Evolutionary conservation across 2,329 filamentous ascomycete genomes (phyloP).

Genomic region (Claviceps arundinis): DNA sequence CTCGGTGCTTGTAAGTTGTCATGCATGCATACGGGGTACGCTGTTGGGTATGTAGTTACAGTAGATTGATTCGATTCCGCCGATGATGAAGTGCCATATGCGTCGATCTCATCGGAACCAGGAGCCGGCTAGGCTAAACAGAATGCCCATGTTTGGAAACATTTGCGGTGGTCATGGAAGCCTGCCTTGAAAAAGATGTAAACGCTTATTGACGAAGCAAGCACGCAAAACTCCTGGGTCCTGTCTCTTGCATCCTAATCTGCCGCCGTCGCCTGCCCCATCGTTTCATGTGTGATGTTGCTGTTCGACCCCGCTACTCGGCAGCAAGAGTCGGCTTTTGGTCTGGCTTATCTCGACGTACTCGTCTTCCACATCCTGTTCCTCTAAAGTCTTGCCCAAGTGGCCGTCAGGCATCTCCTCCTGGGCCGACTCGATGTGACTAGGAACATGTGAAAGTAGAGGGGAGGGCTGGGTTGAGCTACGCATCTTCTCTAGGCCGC

Average conservation of each 20-base stretch:
- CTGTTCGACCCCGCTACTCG: background rate
- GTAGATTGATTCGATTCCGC: too few relatives aligned
- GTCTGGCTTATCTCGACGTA: conserved; percentile 21
- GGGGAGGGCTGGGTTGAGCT: conserved; percentile 11
- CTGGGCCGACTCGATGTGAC: conserved; percentile 18
- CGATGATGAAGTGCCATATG: too few relatives aligned
- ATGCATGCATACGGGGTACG: too few relatives aligned
- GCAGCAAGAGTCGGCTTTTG: conserved; percentile 10
- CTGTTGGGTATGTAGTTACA: too few relatives aligned
- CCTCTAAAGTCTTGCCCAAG: conserved; percentile 13
- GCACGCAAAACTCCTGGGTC: background rate
- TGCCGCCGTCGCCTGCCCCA: conserved; percentile 14
- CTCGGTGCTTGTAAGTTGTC: too few relatives aligned
- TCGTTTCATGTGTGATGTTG: conserved; percentile 10
- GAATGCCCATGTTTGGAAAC: too few relatives aligned
- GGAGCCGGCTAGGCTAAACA: too few relatives aligned
- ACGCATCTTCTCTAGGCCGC: conserved; percentile 31
- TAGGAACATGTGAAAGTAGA: conserved; percentile 11
- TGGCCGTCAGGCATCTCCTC: conserved; percentile 11
- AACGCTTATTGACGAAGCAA: background rate
- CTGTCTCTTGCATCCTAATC: background rate
- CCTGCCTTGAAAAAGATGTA: too few relatives aligned
- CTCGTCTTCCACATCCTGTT: conserved; percentile 18
- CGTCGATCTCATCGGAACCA: too few relatives aligned
- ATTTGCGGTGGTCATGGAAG: too few relatives aligned